Evolutionary conservation across 306 rosid genomes (phyloP).

Genomic region (cucumber (Cucumis sativus)): DNA sequence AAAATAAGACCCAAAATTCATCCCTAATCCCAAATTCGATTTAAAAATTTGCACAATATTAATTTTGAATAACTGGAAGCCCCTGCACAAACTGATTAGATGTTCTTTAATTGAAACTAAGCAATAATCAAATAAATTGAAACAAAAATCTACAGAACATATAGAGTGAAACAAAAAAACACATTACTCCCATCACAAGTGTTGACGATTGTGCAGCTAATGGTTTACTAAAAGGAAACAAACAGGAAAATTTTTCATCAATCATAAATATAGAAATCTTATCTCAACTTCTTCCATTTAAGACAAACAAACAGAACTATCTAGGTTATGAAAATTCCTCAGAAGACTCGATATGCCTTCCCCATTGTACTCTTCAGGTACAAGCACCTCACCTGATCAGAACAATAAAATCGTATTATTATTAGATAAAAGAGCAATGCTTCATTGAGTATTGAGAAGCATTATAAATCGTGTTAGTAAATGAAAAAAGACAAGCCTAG

Average conservation of each 20-base stretch:
- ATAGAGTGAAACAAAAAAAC: not conserved
- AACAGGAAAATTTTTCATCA: not conserved
- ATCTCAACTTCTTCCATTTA: not conserved
- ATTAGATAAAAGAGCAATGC: not conserved
- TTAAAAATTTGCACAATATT: too few species aligned
- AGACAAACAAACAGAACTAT: not conserved
- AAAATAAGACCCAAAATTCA: too few species aligned
- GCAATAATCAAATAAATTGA: not conserved
- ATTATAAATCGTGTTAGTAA: not conserved
- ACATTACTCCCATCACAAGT: not conserved
- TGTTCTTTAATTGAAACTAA: not conserved
- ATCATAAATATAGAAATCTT: not conserved
- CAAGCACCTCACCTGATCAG: slow-evolving; percentile 22
- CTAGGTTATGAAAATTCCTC: not conserved
- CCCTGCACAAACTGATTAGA: too few species aligned
- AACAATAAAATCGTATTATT: not conserved
- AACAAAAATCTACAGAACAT: not conserved
- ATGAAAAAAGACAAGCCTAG: too few species aligned
- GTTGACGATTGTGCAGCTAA: not conserved
- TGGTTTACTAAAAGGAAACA: not conserved
- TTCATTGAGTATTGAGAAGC: not conserved
- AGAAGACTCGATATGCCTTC: slow-evolving; percentile 21
- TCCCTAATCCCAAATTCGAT: too few species aligned
- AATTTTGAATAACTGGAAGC: too few species aligned
- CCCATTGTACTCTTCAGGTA: slow-evolving; percentile 32